Conservation (phyloP, 345 rosid genomes). For the Salix brachista region DNA sequence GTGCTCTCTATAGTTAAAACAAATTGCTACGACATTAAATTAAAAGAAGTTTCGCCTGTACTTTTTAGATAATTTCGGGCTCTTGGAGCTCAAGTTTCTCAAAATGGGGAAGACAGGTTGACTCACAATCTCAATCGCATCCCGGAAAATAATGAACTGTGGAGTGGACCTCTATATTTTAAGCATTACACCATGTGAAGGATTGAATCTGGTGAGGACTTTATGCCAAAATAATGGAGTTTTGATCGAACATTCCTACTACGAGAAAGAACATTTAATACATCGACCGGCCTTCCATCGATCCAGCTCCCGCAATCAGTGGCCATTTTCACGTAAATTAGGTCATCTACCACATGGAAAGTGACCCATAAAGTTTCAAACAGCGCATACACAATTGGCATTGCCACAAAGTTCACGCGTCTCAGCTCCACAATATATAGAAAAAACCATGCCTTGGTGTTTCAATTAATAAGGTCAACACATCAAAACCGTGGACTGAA, state of each 20-base stretch:
- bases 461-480: background rate
- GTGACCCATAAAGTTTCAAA: background rate
- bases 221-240: background rate
- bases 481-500: background rate
- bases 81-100: too few species aligned
- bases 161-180: background rate
- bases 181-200: background rate
- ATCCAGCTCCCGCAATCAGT: background rate
- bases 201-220: background rate
- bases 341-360: conserved; percentile 11
- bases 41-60: too few species aligned
- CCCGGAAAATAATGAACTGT: background rate
- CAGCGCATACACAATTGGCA: background rate
- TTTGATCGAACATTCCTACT: background rate
- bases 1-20: too few species aligned
- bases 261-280: background rate
- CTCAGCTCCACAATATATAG: background rate
- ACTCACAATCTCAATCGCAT: too few species aligned
- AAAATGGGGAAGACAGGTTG: too few species aligned
- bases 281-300: background rate
- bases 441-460: background rate
- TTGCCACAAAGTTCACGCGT: background rate
- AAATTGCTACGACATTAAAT: too few species aligned
- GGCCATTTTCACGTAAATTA: background rate
- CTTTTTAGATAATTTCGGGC: too few species aligned